phyloP scores from a whole-genome alignment of 352 stramenopile genomes.

The Globisporangium cederbergense region DNA sequence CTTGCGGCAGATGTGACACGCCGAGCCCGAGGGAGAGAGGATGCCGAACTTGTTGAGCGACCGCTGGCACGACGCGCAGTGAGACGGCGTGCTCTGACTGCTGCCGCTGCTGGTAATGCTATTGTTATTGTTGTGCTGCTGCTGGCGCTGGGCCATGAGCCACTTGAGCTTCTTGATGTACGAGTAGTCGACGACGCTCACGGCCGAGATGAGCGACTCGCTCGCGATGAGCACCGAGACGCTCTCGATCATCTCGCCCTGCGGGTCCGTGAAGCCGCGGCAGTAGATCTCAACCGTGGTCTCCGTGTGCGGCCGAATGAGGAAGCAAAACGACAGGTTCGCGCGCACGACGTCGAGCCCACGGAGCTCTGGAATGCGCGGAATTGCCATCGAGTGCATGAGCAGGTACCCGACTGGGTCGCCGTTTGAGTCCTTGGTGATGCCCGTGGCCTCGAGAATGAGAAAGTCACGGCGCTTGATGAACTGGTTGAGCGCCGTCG shows the following conservation, averaged over 20 bases:
- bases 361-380: slow-evolving; percentile 9
- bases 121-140: not conserved
- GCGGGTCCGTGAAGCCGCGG: slow-evolving; percentile 40
- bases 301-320: slow-evolving; percentile 20
- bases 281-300: slow-evolving; percentile 41
- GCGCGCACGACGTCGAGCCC: slow-evolving; percentile 36
- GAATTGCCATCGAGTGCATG: slow-evolving; percentile 31
- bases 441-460: slow-evolving; percentile 43
- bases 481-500: slow-evolving; percentile 20
- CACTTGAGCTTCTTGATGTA: slow-evolving; percentile 34
- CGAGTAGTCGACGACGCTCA: slow-evolving; percentile 24
- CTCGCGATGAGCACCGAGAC: slow-evolving; percentile 21
- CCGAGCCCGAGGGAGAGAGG: slow-evolving; percentile 17
- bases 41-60: slow-evolving; percentile 21
- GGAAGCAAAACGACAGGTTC: slow-evolving; percentile 35
- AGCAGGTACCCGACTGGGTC: slow-evolving; percentile 32
- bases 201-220: slow-evolving; percentile 25
- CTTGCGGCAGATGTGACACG: slow-evolving; percentile 45
- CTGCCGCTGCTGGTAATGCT: not conserved
- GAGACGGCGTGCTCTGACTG: not conserved
- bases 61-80: slow-evolving; percentile 29
- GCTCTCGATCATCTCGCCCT: slow-evolving; percentile 21
- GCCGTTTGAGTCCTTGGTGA: slow-evolving; percentile 32
- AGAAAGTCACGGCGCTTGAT: slow-evolving; percentile 50
- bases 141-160: slow-evolving; percentile 20